phyloP scores from a whole-genome alignment of 768 basidiomycete species.

The Agaricus subrufescens region DNA sequence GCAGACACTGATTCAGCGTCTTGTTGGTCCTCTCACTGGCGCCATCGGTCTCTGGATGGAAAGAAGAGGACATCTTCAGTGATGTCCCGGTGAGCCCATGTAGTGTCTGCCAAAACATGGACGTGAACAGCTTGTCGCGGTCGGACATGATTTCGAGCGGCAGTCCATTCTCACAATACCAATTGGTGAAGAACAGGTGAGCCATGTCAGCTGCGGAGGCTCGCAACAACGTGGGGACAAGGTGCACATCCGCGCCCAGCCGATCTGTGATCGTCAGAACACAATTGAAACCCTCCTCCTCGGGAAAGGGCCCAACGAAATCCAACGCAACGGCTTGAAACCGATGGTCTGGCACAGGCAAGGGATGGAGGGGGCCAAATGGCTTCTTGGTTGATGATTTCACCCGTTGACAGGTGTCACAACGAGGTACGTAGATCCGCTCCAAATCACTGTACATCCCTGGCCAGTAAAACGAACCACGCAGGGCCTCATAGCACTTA shows the following conservation, averaged over 20 bases:
- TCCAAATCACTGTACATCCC: conserved; percentile 17
- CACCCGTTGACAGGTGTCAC: conserved; percentile 30
- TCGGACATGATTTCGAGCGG: conserved; percentile 25
- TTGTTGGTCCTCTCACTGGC: no score
- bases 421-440: conserved; percentile 26
- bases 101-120: conserved; percentile 26
- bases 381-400: conserved; percentile 24
- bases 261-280: conserved; percentile 8
- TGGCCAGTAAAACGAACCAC: no score
- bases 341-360: neutral
- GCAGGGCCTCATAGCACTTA: conserved; percentile 14
- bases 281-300: neutral
- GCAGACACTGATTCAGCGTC: no score
- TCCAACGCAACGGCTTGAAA: conserved; percentile 1
- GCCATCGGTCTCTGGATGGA: no score
- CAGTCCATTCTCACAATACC: conserved; percentile 28
- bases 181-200: conserved; percentile 16
- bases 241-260: conserved; percentile 9
- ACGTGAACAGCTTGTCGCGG: conserved; percentile 19
- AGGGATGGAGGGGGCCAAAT: conserved; percentile 24
- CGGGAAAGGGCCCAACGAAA: conserved; percentile 8
- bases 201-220: conserved; percentile 6
- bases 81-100: conserved; percentile 21
- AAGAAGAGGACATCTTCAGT: conserved; percentile 8
- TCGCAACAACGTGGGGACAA: conserved; percentile 2